Evolutionary conservation across 106 monocot species (phyloP), one percentile per base, ranked within the genome.

Genomic region (Dactylorhiza incarnata): DNA sequence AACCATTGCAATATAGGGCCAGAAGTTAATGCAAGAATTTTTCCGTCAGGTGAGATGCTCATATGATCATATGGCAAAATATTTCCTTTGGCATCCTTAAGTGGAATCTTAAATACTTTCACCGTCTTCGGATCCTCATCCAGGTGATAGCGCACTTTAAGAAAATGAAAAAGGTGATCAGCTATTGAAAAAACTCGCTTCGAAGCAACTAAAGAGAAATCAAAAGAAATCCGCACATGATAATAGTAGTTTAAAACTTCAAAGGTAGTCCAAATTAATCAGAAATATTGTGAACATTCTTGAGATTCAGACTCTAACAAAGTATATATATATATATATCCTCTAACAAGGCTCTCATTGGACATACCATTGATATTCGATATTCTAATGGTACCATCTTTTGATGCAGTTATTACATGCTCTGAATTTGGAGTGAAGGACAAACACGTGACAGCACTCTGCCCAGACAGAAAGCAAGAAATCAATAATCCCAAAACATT

Each of bases 111-210:
- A 23, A 92, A 84, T 26, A 90, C 85, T 86, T 90, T 99, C 75
- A 94, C 74, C n/a, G 94, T 94, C 88, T 94, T 99, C 46, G 94
- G 99, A 55, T 99, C 99, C 84, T 94, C 94, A 76, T 99, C 99
- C 25, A 99, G 87, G 78, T 94, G 94, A 80, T 99, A 99, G 7
- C 99, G 87, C 78, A 94, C 94, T 94, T 62, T 45, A 70, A 19
- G 26, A 75, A 56, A 67, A 17, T 10, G 56, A 63, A 11, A 58
- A 79, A 16, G 54, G 7, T 9, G 23, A 48, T 47, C 45, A 59
- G 49, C 1, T 58, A 59, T 15, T 22, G 47, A 72, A 24, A 69
- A 68, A 37, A 43, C 67, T 26, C 0, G 26, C 58, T 6, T 58
- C 22, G 23, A 61, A 22, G 61, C 61, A 61, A 29, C 26, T 29